These are phyloP conservation scores for Afroboletus lepidellus DNA, from an alignment of 1,284 basidiomycete species.

Conservation along the genomic window DNA sequence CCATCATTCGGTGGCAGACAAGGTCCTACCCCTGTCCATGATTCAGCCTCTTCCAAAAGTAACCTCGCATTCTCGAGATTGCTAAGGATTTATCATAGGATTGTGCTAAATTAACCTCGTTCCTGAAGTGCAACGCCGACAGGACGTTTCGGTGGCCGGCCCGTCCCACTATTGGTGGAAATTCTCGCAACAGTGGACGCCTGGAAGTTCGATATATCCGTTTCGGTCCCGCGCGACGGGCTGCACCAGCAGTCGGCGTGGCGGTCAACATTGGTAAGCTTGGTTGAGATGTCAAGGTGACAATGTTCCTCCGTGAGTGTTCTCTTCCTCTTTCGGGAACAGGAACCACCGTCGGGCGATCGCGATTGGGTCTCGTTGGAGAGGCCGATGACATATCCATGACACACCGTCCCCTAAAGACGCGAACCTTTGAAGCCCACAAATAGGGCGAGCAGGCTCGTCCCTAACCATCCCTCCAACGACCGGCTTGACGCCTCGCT, in stretches of 20 bases:
- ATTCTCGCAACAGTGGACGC: background rate
- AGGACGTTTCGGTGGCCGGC: constrained; percentile 4
- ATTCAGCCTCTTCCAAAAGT: constrained; percentile 2
- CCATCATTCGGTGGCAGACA: background rate
- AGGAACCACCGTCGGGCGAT: background rate
- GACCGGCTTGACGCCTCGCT: too few relatives aligned
- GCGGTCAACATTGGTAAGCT: background rate
- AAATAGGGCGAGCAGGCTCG: constrained; percentile 6
- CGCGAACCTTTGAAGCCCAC: background rate
- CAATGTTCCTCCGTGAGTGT: background rate
- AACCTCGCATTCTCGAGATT: constrained; percentile 10
- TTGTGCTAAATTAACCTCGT: background rate
- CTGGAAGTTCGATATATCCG: background rate
- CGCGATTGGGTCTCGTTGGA: background rate
- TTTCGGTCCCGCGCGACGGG: background rate
- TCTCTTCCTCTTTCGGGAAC: background rate
- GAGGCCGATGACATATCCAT: background rate
- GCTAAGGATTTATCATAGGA: background rate
- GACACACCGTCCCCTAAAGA: constrained; percentile 8
- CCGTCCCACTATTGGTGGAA: background rate
- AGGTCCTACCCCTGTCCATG: background rate
- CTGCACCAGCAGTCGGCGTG: background rate
- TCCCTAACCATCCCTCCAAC: background rate
- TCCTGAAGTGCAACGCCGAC: background rate
- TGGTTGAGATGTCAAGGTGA: background rate